Base-by-base conservation (phyloP, 73 alveolate species). In the Stentor coeruleus region DNA sequence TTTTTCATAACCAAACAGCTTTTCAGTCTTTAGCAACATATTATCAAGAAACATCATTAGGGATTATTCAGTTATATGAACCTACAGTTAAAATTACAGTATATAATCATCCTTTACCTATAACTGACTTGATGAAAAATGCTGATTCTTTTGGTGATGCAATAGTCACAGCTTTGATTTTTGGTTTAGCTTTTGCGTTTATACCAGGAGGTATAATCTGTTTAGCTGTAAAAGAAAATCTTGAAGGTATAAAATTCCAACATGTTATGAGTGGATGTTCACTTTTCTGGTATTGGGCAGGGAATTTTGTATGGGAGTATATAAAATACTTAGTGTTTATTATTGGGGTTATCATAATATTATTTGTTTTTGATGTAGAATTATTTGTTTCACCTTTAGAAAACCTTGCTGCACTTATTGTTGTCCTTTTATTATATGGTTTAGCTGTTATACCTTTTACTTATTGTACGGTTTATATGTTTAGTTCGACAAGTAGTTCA, bases 381-480 rank as follows among this genome's bases (percentile, higher is more conserved):
- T 35, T 82, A 0, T 59, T 83, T 3, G 90, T 89, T 33, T 91
- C 81, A 20, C 95, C 92, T 33, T 82, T 93, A 37, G 90, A 87
- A 30, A 39, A 88, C 77, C 82, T 59, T 59, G 81, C 89, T 72
- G 88, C 87, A 33, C 88, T 88, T 35, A 91, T 87, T 84, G 35
- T 82, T 20, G 89, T 95, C 38, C 86, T 84, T 82, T 77, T 92
- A 3, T 74, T 95, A 60, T 94, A 89, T 87, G 98, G 97, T 3
- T 88, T 94, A 59, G 97, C 97, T 14, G 88, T 95, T 1, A 90
- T 95, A 60, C 96, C 99, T 3, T 96, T 96, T 81, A 92, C 98
- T 37, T 96, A 94, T 91, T 83, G 81, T 6, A 49, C 90, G 35
- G 87, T 95, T 73, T 96, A 90, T 86, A 36, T 90, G 26, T 90